Evolutionary conservation across 768 basidiomycete genomes (phyloP).

Genomic region (Dioszegia aurantiaca): DNA sequence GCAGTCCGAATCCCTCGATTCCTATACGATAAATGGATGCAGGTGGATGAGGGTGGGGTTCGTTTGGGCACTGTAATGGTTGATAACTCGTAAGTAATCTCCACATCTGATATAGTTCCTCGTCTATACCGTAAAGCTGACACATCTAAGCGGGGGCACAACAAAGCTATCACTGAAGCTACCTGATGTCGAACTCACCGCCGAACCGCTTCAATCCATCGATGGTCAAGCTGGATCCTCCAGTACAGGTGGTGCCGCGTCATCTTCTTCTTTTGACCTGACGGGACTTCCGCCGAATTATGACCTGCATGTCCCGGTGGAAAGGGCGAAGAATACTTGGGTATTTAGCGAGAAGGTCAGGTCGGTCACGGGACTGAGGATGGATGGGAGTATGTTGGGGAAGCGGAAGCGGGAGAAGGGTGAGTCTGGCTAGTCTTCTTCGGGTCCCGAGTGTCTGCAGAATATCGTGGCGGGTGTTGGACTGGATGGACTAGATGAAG

Average conservation of each 20-base stretch:
- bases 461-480: neutral
- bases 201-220: conserved; percentile 5
- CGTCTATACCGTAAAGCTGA: neutral
- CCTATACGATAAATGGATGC: conserved; percentile 80
- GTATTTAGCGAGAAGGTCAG: conserved; percentile 37
- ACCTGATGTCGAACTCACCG: conserved; percentile 25
- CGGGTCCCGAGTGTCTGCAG: neutral
- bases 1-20: conserved; percentile 69
- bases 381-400: conserved; percentile 14
- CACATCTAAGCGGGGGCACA: conserved; percentile 19
- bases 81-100: conserved; percentile 56
- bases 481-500: neutral
- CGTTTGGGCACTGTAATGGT: conserved; percentile 83
- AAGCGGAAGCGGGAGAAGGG: conserved; percentile 37
- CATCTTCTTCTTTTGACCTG: conserved; percentile 35
- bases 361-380: conserved; percentile 19
- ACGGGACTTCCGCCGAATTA: conserved; percentile 62
- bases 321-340: conserved; percentile 59
- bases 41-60: conserved; percentile 68
- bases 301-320: conserved; percentile 83
- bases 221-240: conserved; percentile 30
- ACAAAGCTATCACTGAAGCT: conserved; percentile 30
- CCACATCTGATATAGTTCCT: neutral
- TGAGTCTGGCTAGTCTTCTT: conserved; percentile 3
- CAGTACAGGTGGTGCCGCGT: conserved; percentile 43